Percentiles rank a stretch among this genome's conserved stretches.
Conservation (phyloP, 164 flowering plant species). For the Liriodendron chinense region DNA sequence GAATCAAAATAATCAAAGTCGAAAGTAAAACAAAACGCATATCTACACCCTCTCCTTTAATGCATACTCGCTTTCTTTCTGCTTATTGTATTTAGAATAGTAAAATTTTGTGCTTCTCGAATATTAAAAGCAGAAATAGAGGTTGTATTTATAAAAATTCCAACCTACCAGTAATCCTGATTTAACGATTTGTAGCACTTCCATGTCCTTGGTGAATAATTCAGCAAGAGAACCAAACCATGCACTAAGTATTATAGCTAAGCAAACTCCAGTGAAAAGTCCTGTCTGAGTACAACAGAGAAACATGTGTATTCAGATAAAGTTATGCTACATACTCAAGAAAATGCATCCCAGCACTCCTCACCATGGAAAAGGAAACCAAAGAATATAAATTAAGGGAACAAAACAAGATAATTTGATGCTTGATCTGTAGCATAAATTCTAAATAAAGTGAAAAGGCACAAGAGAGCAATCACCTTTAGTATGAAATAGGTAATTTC, state of each 20-base stretch:
- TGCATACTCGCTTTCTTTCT: neutral
- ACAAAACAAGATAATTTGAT: neutral
- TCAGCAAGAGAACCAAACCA: slow-evolving; percentile 67
- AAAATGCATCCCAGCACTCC: too few relatives aligned
- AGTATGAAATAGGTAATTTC: slow-evolving; percentile 56
- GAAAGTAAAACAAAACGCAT: neutral
- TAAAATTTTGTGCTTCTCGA: too few relatives aligned
- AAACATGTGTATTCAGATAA: neutral
- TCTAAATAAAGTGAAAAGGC: neutral
- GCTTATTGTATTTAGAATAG: neutral
- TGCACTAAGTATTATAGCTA: slow-evolving; percentile 59
- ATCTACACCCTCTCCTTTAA: neutral
- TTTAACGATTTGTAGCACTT: slow-evolving; percentile 61
- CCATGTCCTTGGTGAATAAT: slow-evolving; percentile 71
- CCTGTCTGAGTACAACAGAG: slow-evolving; percentile 51
- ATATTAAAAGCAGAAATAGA: neutral
- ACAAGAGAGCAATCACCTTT: slow-evolving; percentile 41
- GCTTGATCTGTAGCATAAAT: neutral
- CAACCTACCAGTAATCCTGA: slow-evolving; percentile 64
- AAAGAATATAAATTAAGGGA: neutral
- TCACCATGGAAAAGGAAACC: too few relatives aligned
- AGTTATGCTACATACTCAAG: neutral
- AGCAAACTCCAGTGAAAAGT: slow-evolving; percentile 52
- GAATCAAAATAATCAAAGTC: neutral
- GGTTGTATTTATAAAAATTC: neutral